These are phyloP conservation scores for Linnemannia zychae DNA, from an alignment of 192 early-diverging fungal genomes.

Conservation along the genomic window DNA sequence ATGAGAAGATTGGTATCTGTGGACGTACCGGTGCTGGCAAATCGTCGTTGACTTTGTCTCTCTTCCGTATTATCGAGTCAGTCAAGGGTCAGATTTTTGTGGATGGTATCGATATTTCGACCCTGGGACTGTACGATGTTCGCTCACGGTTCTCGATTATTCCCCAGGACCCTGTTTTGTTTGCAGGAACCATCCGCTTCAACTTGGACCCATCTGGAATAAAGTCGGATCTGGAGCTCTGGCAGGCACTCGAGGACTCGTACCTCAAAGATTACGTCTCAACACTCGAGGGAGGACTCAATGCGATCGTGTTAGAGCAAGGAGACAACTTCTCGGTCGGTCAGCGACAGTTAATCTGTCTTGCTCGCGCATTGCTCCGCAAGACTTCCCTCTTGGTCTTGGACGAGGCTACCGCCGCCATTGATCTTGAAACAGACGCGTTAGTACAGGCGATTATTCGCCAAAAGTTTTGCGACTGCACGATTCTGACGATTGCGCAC, in stretches of 20 bases:
- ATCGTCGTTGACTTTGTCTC: constrained; percentile 62
- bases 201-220: constrained; percentile 71
- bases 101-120: constrained; percentile 57
- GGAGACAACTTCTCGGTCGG: constrained; percentile 89
- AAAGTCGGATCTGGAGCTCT: constrained; percentile 68
- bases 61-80: constrained; percentile 68
- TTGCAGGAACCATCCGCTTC: constrained; percentile 65
- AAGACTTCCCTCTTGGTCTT: constrained; percentile 64
- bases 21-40: constrained; percentile 68
- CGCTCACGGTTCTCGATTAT: constrained; percentile 76
- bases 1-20: constrained; percentile 86
- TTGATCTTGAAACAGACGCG: constrained; percentile 59
- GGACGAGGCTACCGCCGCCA: constrained; percentile 69
- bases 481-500: constrained; percentile 71
- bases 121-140: constrained; percentile 57
- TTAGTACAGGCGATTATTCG: constrained; percentile 62
- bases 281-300: constrained; percentile 73
- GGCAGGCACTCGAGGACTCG: constrained; percentile 75
- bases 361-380: constrained; percentile 77
- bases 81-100: constrained; percentile 68
- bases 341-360: constrained; percentile 77
- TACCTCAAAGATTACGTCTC: constrained; percentile 76
- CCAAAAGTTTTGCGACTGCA: constrained; percentile 52
- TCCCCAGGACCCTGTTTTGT: constrained; percentile 79
- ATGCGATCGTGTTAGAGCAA: constrained; percentile 78